Base-by-base conservation (phyloP, 306 rosid genomes). In the Senna tora region DNA sequence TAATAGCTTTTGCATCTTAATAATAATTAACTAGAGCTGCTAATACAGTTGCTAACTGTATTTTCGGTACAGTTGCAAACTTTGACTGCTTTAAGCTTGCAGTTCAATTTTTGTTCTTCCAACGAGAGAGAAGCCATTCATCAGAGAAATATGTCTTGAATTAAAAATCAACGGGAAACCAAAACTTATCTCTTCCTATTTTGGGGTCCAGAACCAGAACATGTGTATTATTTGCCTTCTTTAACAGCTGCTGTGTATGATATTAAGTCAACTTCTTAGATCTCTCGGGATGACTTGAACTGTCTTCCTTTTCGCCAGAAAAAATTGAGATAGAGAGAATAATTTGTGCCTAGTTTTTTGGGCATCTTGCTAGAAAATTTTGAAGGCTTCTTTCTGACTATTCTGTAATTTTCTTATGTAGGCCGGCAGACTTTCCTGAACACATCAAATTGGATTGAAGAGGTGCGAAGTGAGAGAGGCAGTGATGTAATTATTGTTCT, bases 381-480 rank as follows among this genome's bases (percentile, higher is more conserved):
- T 72, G 65, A 66, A 58, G 71, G 65, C 17, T 69, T 46, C 60
- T 69, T 58, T 20, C 58, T 82, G 49, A 55, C 20, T 43, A 43
- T 51, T 55, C 64, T 22, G 7, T 70, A 42, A 38, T 78, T 56
- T 50, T 65, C 17, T 59, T 41, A 65, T 65, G 17, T 49, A 89
- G 96, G 92, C 67, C 76, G 87, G 69, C 89, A 81, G 34, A 79
- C 92, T 57, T 89, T 89, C 78, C 65, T 85, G 45, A 89, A 85
- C 64, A 89, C 90, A 58, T 69, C 88, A 32, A 87, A 87, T 81
- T 89, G 96, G 96, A 83, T 85, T 71, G 96, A 87, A 76, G 86
- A 87, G 87, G 96, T 87, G 80, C 87, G 87, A 41, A 81, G 83
- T 58, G 96, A 87, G 82, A 50, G 90, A 60, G 96, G 88, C 14